A percentile compares a stretch with the other conserved stretches of the same genome.
These are phyloP conservation scores for Psilocybe sp. DNA, from an alignment of 768 basidiomycete species.

Conservation along the genomic window DNA sequence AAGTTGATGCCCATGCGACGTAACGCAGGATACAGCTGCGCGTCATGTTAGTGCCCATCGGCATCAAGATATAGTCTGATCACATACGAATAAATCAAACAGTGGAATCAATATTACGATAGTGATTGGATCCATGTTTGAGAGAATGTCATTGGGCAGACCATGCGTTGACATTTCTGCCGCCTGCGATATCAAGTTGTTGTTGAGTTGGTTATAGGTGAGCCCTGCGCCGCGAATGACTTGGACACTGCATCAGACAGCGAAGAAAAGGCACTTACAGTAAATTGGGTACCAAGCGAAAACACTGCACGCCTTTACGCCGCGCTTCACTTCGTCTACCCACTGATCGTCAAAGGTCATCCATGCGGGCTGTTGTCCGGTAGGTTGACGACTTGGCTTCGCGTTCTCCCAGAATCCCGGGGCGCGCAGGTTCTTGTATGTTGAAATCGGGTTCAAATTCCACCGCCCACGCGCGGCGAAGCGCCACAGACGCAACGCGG, in stretches of 20 bases:
- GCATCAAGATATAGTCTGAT: no score
- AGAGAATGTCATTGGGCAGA: slow-evolving; percentile 73
- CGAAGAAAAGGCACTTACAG: slow-evolving; percentile 35
- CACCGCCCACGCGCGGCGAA: slow-evolving; percentile 48
- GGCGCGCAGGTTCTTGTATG: slow-evolving; percentile 46
- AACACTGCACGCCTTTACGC: slow-evolving; percentile 68
- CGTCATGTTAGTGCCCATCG: no score
- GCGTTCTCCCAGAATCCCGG: slow-evolving; percentile 73
- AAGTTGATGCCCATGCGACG: slow-evolving; percentile 52
- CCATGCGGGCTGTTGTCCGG: slow-evolving; percentile 51
- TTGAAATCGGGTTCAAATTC: slow-evolving; percentile 51
- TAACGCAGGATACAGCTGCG: slow-evolving; percentile 61
- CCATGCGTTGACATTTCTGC: slow-evolving; percentile 73
- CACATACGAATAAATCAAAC: slow-evolving; percentile 55
- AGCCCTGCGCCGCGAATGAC: slow-evolving; percentile 47
- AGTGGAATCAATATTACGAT: slow-evolving; percentile 72
- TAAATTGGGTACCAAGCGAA: slow-evolving; percentile 67
- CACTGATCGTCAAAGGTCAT: slow-evolving; percentile 78
- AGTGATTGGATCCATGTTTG: slow-evolving; percentile 75
- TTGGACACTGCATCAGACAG: slow-evolving; percentile 13
- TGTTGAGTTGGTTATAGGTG: slow-evolving; percentile 75
- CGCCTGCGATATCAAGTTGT: slow-evolving; percentile 77
- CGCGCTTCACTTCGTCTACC: slow-evolving; percentile 75
- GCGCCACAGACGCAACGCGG: slow-evolving; percentile 44
- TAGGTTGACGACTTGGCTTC: slow-evolving; percentile 54